Evolutionary conservation across 305 asterid genomes (phyloP).

Genomic region (Caryopteris hybrid): DNA sequence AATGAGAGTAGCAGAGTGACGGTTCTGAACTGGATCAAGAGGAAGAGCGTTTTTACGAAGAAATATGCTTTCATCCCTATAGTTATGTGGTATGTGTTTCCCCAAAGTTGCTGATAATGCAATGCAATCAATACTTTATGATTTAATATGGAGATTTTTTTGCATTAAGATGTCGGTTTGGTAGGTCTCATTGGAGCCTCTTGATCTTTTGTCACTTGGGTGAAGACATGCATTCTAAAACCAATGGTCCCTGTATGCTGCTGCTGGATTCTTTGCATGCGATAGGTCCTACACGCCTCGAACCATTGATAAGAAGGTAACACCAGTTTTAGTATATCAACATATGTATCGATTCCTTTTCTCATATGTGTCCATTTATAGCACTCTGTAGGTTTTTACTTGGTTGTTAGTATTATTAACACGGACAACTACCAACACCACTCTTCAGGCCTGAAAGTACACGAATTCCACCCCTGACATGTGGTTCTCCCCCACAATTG

Average conservation of each 20-base stretch:
- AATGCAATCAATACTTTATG: neutral
- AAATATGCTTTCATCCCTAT: conserved; percentile 45
- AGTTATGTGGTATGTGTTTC: conserved; percentile 36
- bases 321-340: neutral
- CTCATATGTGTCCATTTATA: neutral
- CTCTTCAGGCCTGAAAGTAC: too few species aligned
- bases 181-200: conserved; percentile 47
- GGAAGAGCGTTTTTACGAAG: conserved; percentile 31
- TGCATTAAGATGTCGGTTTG: conserved; percentile 9
- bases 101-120: neutral
- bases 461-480: too few species aligned
- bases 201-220: conserved; percentile 39
- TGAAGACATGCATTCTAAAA: conserved; percentile 20
- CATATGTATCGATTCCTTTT: neutral
- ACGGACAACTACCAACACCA: too few species aligned
- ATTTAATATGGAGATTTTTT: neutral
- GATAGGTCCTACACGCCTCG: conserved; percentile 39
- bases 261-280: conserved; percentile 58
- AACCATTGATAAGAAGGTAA: conserved; percentile 51
- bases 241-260: conserved; percentile 49
- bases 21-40: conserved; percentile 43
- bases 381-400: neutral
- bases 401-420: neutral
- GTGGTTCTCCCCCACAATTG: too few species aligned
- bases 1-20: neutral